Percentiles rank a stretch among this genome's conserved stretches.
Conservation (phyloP, 108 stramenopile genomes). For the Fistulifera solaris region DNA sequence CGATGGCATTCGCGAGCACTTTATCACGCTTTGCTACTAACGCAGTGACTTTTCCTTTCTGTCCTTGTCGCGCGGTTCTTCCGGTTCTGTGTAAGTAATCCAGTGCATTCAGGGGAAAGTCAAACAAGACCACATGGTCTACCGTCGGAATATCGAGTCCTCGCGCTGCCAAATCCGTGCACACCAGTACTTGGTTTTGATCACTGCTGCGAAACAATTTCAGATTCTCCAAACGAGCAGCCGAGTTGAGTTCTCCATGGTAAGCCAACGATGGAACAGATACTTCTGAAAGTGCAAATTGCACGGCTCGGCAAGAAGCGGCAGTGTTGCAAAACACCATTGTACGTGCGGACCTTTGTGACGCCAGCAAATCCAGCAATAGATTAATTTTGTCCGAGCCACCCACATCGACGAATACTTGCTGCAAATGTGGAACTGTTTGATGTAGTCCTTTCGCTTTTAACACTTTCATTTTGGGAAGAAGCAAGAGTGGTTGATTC, state of each 20-base stretch:
- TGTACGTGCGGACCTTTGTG: constrained; percentile 23
- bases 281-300: constrained; percentile 69
- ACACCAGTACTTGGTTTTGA: constrained; percentile 43
- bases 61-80: constrained; percentile 63
- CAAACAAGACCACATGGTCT: constrained; percentile 87
- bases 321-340: constrained; percentile 94
- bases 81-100: constrained; percentile 90
- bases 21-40: constrained; percentile 78
- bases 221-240: constrained; percentile 44
- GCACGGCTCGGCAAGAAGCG: constrained; percentile 54
- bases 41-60: constrained; percentile 69
- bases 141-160: constrained; percentile 87
- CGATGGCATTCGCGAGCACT: constrained; percentile 79
- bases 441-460: constrained; percentile 85
- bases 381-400: constrained; percentile 81
- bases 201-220: constrained; percentile 32
- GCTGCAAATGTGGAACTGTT: constrained; percentile 78
- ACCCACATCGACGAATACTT: constrained; percentile 89
- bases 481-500: constrained; percentile 14
- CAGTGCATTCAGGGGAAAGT: constrained; percentile 84
- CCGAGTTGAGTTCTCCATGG: constrained; percentile 76
- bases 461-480: constrained; percentile 66
- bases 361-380: constrained; percentile 53
- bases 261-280: constrained; percentile 54
- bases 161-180: constrained; percentile 83